Evolutionary conservation across 2,329 filamentous ascomycete species (phyloP).

Genomic region (Fusarium continuum): DNA sequence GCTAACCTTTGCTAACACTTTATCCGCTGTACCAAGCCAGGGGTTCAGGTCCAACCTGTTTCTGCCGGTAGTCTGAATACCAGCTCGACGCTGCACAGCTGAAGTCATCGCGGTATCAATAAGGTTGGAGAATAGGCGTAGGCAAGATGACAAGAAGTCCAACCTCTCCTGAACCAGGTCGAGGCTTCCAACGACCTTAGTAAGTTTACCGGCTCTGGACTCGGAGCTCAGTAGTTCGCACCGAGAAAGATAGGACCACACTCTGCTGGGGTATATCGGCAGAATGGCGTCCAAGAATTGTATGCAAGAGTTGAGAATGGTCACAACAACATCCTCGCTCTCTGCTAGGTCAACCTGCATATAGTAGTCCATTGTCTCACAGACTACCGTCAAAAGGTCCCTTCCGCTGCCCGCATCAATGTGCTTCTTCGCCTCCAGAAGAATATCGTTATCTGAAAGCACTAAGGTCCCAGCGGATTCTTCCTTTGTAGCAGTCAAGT

Average conservation of each 20-base stretch:
- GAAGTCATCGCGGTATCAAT: slow-evolving; percentile 79
- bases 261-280: slow-evolving; percentile 78
- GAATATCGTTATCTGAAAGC: slow-evolving; percentile 53
- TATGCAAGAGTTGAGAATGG: slow-evolving; percentile 74
- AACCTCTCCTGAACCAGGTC: slow-evolving; percentile 82
- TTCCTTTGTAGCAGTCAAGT: slow-evolving; percentile 48
- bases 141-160: slow-evolving; percentile 77
- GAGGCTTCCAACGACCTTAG: slow-evolving; percentile 80
- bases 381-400: slow-evolving; percentile 83
- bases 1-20: slow-evolving; percentile 76
- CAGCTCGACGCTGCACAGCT: slow-evolving; percentile 71
- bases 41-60: slow-evolving; percentile 60
- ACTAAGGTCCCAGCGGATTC: slow-evolving; percentile 46
- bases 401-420: slow-evolving; percentile 60
- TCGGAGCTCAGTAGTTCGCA: slow-evolving; percentile 82
- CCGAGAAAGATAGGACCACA: slow-evolving; percentile 89
- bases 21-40: slow-evolving; percentile 79
- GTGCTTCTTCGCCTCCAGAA: slow-evolving; percentile 66
- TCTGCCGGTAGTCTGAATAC: slow-evolving; percentile 58
- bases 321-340: slow-evolving; percentile 71
- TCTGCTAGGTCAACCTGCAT: slow-evolving; percentile 66
- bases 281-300: slow-evolving; percentile 82
- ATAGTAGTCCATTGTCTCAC: slow-evolving; percentile 82
- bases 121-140: slow-evolving; percentile 77
- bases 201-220: slow-evolving; percentile 78